Percentiles rank a stretch among this genome's conserved stretches.
These are phyloP conservation scores for Schizochytrium sp. DNA, from an alignment of 108 stramenopile genomes.

Conservation along the genomic window DNA sequence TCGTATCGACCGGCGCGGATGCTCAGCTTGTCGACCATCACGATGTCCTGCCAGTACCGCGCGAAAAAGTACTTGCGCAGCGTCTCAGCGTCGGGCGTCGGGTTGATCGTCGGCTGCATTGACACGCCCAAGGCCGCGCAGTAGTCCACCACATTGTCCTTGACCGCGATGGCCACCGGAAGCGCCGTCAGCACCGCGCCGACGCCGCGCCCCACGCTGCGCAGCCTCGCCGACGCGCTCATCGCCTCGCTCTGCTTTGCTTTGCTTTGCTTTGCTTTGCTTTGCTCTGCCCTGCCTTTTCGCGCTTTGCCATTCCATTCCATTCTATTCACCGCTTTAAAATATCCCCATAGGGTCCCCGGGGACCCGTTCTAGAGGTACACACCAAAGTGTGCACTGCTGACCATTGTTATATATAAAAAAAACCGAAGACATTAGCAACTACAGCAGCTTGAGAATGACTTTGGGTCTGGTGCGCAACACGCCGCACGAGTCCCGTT, in stretches of 20 bases:
- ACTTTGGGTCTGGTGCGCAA: too few relatives aligned
- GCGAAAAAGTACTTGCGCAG: constrained; percentile 10
- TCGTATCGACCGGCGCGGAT: background rate
- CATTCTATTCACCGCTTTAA: too few relatives aligned
- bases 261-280: background rate
- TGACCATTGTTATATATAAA: too few relatives aligned
- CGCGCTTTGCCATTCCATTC: background rate
- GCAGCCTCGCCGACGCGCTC: background rate
- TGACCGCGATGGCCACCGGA: background rate
- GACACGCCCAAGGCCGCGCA: background rate
- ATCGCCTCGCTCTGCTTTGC: background rate
- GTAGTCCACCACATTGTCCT: background rate
- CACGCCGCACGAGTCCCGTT: too few relatives aligned
- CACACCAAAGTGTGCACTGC: too few relatives aligned
- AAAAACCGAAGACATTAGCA: too few relatives aligned
- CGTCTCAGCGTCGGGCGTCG: background rate
- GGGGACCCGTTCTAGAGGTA: background rate
- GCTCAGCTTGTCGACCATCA: background rate
- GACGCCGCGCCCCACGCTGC: background rate
- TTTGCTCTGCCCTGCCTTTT: background rate
- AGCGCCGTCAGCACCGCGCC: background rate
- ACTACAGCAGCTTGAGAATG: too few relatives aligned
- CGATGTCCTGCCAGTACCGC: constrained; percentile 13
- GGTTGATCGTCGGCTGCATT: constrained; percentile 9
- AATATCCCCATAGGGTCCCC: background rate